Percentiles rank a stretch among this genome's conserved stretches.
These are phyloP conservation scores for Blastocystis sp. DNA, from an alignment of 352 stramenopile genomes.

Conservation along the genomic window DNA sequence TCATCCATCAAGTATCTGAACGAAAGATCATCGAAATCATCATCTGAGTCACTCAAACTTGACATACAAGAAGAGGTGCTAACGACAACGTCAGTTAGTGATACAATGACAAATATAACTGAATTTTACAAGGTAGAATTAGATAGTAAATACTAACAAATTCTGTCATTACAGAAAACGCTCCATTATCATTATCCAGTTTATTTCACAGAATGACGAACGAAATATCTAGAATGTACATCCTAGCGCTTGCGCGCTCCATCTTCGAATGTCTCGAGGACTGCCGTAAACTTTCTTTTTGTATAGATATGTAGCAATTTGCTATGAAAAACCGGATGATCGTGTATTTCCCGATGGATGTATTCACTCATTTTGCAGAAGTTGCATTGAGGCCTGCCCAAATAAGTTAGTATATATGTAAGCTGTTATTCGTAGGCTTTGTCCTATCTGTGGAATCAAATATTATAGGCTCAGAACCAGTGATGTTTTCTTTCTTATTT, in stretches of 20 bases:
- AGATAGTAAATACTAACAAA: too few relatives aligned
- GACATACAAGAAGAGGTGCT: too few relatives aligned
- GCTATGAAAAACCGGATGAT: neutral
- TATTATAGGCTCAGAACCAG: neutral
- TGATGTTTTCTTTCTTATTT: neutral
- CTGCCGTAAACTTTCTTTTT: neutral
- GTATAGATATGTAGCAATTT: constrained; percentile 5
- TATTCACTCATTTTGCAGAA: neutral
- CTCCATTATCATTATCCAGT: too few relatives aligned
- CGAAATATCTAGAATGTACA: neutral
- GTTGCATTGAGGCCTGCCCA: neutral
- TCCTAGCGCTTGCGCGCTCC: neutral
- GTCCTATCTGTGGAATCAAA: neutral
- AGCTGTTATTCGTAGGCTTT: neutral
- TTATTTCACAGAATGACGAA: too few relatives aligned
- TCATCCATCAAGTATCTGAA: too few relatives aligned
- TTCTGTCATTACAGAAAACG: too few relatives aligned
- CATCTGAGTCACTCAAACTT: too few relatives aligned
- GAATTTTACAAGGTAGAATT: too few relatives aligned
- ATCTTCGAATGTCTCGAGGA: neutral
- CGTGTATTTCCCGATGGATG: neutral
- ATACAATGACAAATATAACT: too few relatives aligned
- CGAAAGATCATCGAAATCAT: too few relatives aligned
- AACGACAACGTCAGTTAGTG: too few relatives aligned
- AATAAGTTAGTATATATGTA: neutral